These are phyloP conservation scores for Paecilomyces sp. DNA, from an alignment of 2,329 filamentous ascomycete species.

Conservation along the genomic window DNA sequence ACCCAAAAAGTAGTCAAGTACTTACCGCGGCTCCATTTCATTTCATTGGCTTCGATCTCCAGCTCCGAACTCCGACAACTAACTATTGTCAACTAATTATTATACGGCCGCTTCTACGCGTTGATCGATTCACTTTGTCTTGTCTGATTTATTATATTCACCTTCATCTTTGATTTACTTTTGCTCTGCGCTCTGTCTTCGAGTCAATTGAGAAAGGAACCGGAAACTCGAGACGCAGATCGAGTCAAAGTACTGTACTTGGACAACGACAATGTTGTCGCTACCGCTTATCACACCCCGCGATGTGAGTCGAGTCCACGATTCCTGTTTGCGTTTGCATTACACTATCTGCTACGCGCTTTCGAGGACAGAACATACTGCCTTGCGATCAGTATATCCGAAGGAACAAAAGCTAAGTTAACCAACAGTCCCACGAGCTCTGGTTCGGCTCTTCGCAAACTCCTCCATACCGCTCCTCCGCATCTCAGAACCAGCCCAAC, in stretches of 20 bases:
- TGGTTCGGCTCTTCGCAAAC: conserved; percentile 62
- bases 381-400: background rate
- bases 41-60: too few species aligned
- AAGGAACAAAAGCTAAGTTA: conserved; percentile 11
- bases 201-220: background rate
- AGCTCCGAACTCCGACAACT: background rate
- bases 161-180: background rate
- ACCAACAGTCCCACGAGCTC: conserved; percentile 58
- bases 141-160: too few species aligned
- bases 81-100: background rate
- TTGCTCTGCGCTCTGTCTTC: background rate
- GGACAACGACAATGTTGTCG: conserved; percentile 24
- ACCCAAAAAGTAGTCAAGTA: too few species aligned
- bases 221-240: background rate
- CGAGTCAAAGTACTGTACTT: too few species aligned
- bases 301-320: conserved; percentile 5
- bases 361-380: too few species aligned
- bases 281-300: conserved; percentile 3
- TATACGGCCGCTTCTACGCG: background rate
- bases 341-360: too few species aligned
- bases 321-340: background rate
- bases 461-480: conserved; percentile 29
- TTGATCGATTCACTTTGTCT: background rate
- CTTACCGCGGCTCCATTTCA: too few species aligned
- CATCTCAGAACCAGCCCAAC: conserved; percentile 18